Base-by-base conservation (phyloP, 108 stramenopile genomes). In the Asterionellopsis glacialis region DNA sequence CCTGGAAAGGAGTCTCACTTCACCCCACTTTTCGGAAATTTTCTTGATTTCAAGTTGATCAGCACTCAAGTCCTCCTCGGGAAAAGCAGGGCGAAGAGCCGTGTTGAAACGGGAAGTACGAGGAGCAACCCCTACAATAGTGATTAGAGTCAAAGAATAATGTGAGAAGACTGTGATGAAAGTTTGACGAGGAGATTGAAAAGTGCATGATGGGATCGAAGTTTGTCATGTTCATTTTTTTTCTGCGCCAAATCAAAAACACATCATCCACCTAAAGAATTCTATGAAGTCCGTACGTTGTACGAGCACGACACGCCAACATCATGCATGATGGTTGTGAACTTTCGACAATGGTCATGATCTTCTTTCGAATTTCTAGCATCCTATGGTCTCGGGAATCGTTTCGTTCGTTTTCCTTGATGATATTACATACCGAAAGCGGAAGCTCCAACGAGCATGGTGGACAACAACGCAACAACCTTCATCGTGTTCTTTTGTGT, bases 341-440 rank as follows among this genome's bases (percentile, higher is more conserved):
- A 16, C 45, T 6, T 21, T 47, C 16, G 19, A 16, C 45, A 47
- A 47, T 5, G 11, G 9, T 21, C 16, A 21, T 47, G 13, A 11
- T 14, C 9, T 33, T 33, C 33, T 33, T 33, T 7, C 7, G 5
- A 5, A 7, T 2, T 33, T 33, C 7, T 33, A 5, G 33, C 33
- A 33, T 33, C 33, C 33, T 2, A 33, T 33, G 33, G 2, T 33
- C 33, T 5, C 7, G 33, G 33, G 2, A 33, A 2, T 33, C 7
- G 5, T 33, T 33, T 33, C 7, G 5, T 33, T 33, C 7, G 2
- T 33, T 5, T 33, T 7, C 33, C 2, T 5, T 7, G 7, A 33
- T 33, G 5, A 33, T 33, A 33, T 33, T 33, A 73, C 88, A 45
- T 80, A 89, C 88, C 88, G 50, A 89, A 89, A 50, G 88, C 75